Conservation (phyloP, 495 filamentous ascomycete genomes). For the Trichoderma orchidacearum region DNA sequence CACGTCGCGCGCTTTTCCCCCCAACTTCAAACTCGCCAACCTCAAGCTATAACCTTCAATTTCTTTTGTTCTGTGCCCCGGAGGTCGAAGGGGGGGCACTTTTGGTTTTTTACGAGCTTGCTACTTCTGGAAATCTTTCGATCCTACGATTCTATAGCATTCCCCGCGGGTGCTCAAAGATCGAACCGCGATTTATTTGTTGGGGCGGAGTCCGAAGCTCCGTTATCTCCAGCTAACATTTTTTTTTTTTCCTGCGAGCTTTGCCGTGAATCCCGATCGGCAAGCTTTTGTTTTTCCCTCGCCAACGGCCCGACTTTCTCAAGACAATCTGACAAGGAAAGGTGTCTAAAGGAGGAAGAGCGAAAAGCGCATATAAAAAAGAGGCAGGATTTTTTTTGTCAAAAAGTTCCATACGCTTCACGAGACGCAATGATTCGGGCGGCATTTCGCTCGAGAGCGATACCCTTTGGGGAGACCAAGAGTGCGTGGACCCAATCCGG, state of each 20-base stretch:
- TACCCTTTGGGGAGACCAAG: neutral
- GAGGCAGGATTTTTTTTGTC: no score
- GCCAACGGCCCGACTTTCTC: neutral
- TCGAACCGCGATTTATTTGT: no score
- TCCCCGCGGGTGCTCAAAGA: no score
- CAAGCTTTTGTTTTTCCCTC: neutral
- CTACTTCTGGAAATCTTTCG: no score
- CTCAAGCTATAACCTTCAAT: no score
- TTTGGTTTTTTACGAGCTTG: no score
- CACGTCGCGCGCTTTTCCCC: neutral
- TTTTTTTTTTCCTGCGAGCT: neutral
- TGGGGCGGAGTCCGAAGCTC: neutral
- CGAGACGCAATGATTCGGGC: neutral
- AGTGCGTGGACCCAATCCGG: neutral
- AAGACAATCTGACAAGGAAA: no score
- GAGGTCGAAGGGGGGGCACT: no score
- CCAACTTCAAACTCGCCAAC: neutral
- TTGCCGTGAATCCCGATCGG: neutral
- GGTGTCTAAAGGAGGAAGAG: neutral
- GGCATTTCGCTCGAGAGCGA: neutral
- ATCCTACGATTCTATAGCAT: neutral
- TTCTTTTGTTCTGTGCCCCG: no score
- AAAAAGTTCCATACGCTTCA: no score
- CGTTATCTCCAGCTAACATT: neutral
- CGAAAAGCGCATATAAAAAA: no score